Base-by-base conservation (phyloP, 2,329 filamentous ascomycete species). In the Westerdykella sp. region DNA sequence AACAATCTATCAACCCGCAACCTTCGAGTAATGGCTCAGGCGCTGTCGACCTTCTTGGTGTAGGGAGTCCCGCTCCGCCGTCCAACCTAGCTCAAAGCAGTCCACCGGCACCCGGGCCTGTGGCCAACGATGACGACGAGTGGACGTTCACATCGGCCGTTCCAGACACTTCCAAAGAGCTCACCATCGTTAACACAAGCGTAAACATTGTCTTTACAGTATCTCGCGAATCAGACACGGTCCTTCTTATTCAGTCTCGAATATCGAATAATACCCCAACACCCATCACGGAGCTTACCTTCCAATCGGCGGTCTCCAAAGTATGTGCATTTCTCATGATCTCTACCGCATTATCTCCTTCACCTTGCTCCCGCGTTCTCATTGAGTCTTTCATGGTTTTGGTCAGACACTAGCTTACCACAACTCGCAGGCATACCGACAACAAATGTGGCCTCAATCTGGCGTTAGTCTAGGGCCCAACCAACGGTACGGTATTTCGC, bases 271-370 rank as follows among this genome's bases (percentile, higher is more conserved):
- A 79, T 47, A 85, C 83, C 1, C 69, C 77, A 2, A 77, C 85
- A 56, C 77, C 80, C 0, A 77, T 98, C 16, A 77, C 78, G 3
- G 85, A 94, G 50, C 72, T 98, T 23, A 89, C 91, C 45, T 95
- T 96, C 60, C 87, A 95, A 66, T 76, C 95, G 32, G 93, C 93
- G 3, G 91, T 96, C 23, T 93, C 91, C 46, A 97, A 91, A 79
- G 90, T 94, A 53, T 45, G 50, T 25, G 23, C 9, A 5, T 22
- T 12, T 9, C 25, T 21, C 25, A 41, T 13, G 16, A 21, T 9
- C 34, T 37, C 25, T 43, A 32, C 7, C 41, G 11, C 31, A 36
- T 9, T 31, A 28, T 47, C 34, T 18, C 34, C 7, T 35, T 35
- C n/a, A 35, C 6, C 7, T 11, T 35, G 3, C 3, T 14, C 13